These are phyloP conservation scores for Brassica incana DNA, from an alignment of 345 rosid species.

Conservation along the genomic window DNA sequence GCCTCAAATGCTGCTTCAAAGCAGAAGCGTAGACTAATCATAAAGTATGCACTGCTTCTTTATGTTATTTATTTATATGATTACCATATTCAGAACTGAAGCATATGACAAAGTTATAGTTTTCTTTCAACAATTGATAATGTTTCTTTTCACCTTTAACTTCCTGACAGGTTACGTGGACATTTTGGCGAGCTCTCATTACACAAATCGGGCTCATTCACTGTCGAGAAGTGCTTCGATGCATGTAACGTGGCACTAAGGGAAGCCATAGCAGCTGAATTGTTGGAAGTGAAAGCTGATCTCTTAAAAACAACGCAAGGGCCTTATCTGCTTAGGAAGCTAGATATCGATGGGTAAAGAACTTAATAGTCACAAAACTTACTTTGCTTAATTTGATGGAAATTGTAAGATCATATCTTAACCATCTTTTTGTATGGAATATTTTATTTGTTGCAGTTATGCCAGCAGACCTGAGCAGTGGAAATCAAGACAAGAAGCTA, in stretches of 20 bases:
- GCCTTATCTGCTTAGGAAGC: constrained; percentile 70
- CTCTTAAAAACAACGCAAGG: constrained; percentile 83
- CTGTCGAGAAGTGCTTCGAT: constrained; percentile 78
- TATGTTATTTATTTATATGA: constrained; percentile 16
- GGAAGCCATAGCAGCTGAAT: constrained; percentile 74
- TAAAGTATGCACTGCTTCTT: constrained; percentile 56
- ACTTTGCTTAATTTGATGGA: not conserved
- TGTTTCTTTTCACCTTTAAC: constrained; percentile 20
- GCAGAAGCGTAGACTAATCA: constrained; percentile 67
- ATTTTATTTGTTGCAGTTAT: constrained; percentile 47
- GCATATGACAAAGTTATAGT: not conserved
- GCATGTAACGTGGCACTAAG: constrained; percentile 66
- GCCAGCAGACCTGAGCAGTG: constrained; percentile 70
- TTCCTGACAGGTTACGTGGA: constrained; percentile 61
- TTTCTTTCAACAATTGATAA: not conserved
- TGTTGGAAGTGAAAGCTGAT: constrained; percentile 58
- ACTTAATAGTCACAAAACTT: constrained; percentile 27
- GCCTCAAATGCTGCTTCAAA: constrained; percentile 69
- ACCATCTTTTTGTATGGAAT: not conserved
- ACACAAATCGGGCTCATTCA: constrained; percentile 77
- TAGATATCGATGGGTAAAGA: constrained; percentile 80
- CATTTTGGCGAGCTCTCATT: constrained; percentile 78
- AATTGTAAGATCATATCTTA: constrained; percentile 6
- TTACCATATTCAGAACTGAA: not conserved
- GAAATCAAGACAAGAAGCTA: constrained; percentile 76